phyloP scores from a whole-genome alignment of 2,329 filamentous ascomycete species.

The Cercospora brassicicola region DNA sequence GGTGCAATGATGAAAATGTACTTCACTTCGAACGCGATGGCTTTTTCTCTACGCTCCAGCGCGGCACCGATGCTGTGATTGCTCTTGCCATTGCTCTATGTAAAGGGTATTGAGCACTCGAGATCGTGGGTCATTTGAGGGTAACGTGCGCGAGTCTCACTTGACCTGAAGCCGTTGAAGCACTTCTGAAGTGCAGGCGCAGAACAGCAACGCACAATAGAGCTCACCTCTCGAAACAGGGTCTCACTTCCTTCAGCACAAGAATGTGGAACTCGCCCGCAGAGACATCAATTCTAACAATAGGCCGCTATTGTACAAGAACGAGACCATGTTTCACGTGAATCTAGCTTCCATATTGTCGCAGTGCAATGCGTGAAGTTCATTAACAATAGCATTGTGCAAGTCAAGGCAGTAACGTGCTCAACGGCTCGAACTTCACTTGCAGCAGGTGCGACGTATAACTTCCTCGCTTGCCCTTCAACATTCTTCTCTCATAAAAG shows the following conservation, averaged over 20 bases:
- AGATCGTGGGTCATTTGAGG: background rate
- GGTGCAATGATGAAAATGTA: background rate
- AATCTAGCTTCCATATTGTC: background rate
- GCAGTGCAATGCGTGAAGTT: background rate
- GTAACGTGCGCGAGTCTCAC: background rate
- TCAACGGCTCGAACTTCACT: background rate
- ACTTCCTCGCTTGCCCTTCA: background rate
- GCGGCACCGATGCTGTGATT: too few species aligned
- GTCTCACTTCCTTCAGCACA: background rate
- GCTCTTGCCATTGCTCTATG: background rate
- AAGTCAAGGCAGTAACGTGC: background rate
- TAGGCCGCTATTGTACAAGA: background rate
- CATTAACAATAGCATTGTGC: background rate
- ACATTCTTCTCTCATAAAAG: background rate
- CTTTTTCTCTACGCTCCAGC: background rate
- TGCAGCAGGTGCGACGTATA: background rate
- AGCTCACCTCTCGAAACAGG: background rate
- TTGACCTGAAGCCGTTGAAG: background rate
- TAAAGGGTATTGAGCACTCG: background rate
- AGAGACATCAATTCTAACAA: background rate
- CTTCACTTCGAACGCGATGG: background rate
- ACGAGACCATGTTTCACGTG: background rate
- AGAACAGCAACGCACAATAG: background rate
- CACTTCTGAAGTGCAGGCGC: background rate
- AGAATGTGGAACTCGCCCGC: background rate